Evolutionary conservation across 108 stramenopile species (phyloP), one percentile per base, ranked within the genome.

Genomic region (Cyclotella baltica): DNA sequence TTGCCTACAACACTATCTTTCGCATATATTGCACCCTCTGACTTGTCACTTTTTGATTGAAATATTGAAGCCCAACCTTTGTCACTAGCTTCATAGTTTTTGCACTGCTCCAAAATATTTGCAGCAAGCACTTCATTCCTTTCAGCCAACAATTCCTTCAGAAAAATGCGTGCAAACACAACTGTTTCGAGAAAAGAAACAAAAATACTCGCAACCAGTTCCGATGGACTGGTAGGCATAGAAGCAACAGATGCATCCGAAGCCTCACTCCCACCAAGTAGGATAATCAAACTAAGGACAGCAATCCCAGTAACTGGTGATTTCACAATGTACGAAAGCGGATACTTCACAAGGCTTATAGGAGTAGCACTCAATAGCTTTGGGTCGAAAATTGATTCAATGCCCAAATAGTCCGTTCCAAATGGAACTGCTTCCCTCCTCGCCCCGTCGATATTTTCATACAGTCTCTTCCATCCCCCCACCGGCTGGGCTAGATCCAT

Each of bases 71-170:
- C 46, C 40, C 59, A 62, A 38, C 47, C 67, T 27, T 52, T 51
- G 10, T 43, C 40, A 0, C 36, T 47, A n/a, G 53, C 0, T 73
- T 73, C 67, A 50, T 80, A 80, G 43, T 80, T 80, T 25, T 72
- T 72, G 38, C 79, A 80, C 68, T 80, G 79, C 51, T 69, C 72
- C 58, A 73, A 65, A 57, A 90, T 88, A 51, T 83, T 87, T 43
- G 68, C 25, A 4, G 90, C 90, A 38, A 88, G 70, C 3, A 88
- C 53, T 29, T 80, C 86, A 67, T 90, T 87, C 27, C 90, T 84
- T 40, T 90, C 88, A 13, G 88, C 88, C 30, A 90, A 78, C 9
- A 90, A 66, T 23, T 78, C 83, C 62, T 87, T 87, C n/a, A 88
- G 31, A 23, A 90, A 77, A 19, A 87, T 38, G 22, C 90, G 67